Percentiles rank a stretch among this genome's conserved stretches.
phyloP scores from a whole-genome alignment of 768 basidiomycete species.

The Tephrocybe rancida region DNA sequence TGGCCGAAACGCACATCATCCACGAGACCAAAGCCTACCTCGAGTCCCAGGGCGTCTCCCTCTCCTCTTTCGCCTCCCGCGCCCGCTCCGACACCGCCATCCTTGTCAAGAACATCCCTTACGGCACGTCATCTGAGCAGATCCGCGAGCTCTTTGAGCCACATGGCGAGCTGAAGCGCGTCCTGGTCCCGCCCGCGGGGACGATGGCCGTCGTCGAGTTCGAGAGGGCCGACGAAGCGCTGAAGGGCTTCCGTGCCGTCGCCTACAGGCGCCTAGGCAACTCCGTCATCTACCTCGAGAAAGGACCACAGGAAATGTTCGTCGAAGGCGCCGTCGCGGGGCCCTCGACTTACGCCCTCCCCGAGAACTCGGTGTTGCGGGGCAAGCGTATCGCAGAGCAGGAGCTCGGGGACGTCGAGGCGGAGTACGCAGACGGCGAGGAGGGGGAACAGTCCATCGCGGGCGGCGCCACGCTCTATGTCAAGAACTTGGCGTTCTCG shows the following conservation, averaged over 20 bases:
- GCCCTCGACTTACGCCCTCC: constrained; percentile 10
- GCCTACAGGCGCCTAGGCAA: constrained; percentile 89
- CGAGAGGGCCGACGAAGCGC: constrained; percentile 67
- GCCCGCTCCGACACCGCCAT: constrained; percentile 78
- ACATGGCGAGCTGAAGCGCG: constrained; percentile 69
- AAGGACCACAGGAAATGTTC: constrained; percentile 88
- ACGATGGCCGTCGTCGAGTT: constrained; percentile 94
- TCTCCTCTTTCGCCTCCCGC: constrained; percentile 56
- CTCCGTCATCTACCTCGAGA: constrained; percentile 90
- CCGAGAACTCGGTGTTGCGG: constrained; percentile 14
- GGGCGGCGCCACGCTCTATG: constrained; percentile 82
- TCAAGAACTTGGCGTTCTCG: constrained; percentile 96
- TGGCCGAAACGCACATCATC: constrained; percentile 96
- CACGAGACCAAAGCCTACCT: constrained; percentile 92
- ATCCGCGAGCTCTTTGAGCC: constrained; percentile 80
- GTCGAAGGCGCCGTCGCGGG: constrained; percentile 36
- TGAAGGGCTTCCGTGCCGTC: constrained; percentile 76
- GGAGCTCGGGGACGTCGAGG: constrained; percentile 25
- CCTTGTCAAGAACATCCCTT: constrained; percentile 96
- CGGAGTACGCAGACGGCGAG: constrained; percentile 27
- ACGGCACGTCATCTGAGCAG: constrained; percentile 75
- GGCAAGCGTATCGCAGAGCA: constrained; percentile 49
- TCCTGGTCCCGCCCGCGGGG: constrained; percentile 66
- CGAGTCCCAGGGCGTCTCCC: constrained; percentile 71
- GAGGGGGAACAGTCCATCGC: constrained; percentile 49